These are phyloP conservation scores for Fibroporia radiculosa DNA, from an alignment of 768 basidiomycete genomes.

Conservation along the genomic window DNA sequence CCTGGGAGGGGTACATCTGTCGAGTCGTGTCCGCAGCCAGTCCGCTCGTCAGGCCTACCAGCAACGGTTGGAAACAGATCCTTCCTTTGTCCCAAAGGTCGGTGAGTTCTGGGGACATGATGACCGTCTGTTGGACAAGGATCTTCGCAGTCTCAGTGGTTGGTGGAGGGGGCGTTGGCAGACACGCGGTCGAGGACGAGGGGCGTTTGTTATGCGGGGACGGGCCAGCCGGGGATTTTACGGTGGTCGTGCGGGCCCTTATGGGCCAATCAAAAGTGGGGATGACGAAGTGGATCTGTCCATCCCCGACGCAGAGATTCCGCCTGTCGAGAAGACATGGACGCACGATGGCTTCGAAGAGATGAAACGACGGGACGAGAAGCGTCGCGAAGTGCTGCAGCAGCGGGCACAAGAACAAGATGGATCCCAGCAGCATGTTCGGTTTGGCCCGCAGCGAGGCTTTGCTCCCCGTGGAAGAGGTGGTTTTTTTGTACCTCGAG, in stretches of 20 bases:
- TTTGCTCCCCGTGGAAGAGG: constrained; percentile 21
- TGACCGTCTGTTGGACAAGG: constrained; percentile 79
- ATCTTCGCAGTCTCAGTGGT: constrained; percentile 70
- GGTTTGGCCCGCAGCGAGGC: constrained; percentile 24
- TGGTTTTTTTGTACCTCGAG: constrained; percentile 28
- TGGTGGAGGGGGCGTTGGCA: constrained; percentile 86
- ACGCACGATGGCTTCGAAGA: constrained; percentile 87
- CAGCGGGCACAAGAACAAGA: constrained; percentile 30
- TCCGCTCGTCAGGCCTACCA: constrained; percentile 83
- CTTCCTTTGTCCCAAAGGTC: constrained; percentile 83
- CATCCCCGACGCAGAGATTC: constrained; percentile 26
- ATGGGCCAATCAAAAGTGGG: constrained; percentile 11
- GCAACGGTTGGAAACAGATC: constrained; percentile 73
- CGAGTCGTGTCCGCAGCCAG: constrained; percentile 39
- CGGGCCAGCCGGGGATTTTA: constrained; percentile 47
- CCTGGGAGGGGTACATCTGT: constrained; percentile 17
- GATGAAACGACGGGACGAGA: constrained; percentile 70
- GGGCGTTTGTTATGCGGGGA: constrained; percentile 39
- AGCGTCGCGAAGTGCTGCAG: constrained; percentile 27
- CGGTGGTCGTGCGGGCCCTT: constrained; percentile 13
- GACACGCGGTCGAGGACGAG: constrained; percentile 57
- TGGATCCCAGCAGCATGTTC: constrained; percentile 25
- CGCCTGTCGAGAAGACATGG: constrained; percentile 68
- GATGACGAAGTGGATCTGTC: constrained; percentile 13
- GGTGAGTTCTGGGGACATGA: constrained; percentile 96